Evolutionary conservation across 306 rosid genomes (phyloP).

Genomic region (Abrus pulchellus): DNA sequence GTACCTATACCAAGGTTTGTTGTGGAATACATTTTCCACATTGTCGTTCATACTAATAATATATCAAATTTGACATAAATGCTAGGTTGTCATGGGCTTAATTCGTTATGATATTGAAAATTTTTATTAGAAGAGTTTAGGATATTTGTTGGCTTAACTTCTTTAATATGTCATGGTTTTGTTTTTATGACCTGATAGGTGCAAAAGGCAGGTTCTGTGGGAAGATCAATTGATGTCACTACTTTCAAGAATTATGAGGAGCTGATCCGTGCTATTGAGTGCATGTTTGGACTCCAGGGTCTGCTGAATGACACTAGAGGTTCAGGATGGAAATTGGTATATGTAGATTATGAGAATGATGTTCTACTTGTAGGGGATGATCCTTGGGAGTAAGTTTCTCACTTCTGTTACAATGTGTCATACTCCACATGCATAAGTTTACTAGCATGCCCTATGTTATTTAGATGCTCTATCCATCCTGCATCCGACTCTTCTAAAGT

Average conservation of each 20-base stretch:
- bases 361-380: constrained; percentile 90
- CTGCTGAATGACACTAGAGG: constrained; percentile 80
- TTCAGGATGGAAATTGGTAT: constrained; percentile 86
- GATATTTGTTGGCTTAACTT: too few species aligned
- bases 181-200: constrained; percentile 58
- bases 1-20: constrained; percentile 82
- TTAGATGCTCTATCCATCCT: too few species aligned
- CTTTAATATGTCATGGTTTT: background rate
- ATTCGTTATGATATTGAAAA: background rate
- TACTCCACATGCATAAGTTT: too few species aligned
- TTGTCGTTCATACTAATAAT: background rate
- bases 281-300: constrained; percentile 88
- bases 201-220: constrained; percentile 84
- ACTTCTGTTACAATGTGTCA: background rate
- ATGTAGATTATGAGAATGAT: constrained; percentile 81
- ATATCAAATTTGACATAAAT: background rate
- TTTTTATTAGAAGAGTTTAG: background rate
- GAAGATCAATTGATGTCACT: constrained; percentile 82
- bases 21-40: background rate
- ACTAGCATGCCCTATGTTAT: too few species aligned
- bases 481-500: too few species aligned
- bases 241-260: constrained; percentile 75
- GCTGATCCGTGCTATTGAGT: constrained; percentile 71
- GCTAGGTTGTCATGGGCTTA: background rate
- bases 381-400: constrained; percentile 90